phyloP scores from a whole-genome alignment of 192 early-diverging fungal species.

The Neocallimastix lanati region DNA sequence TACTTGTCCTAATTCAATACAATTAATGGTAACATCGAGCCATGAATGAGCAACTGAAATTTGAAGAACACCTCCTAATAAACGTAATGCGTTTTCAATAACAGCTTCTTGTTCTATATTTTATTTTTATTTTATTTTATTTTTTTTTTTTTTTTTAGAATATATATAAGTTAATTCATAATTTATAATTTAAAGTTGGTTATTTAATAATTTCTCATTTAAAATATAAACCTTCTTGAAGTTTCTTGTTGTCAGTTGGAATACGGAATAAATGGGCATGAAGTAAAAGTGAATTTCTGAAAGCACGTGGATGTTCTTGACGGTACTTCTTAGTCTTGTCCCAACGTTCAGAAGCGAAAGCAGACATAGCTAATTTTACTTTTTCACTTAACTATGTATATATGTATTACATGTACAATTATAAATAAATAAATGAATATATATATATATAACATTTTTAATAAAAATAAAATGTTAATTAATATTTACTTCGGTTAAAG shows the following conservation, averaged over 20 bases:
- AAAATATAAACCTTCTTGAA: constrained; percentile 3
- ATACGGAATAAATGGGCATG: constrained; percentile 70
- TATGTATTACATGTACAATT: too few species aligned
- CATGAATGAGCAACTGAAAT: constrained; percentile 74
- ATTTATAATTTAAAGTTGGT: too few species aligned
- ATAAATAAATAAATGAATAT: too few species aligned
- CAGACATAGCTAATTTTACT: constrained; percentile 32
- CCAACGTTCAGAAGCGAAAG: constrained; percentile 34
- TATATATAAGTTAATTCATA: too few species aligned
- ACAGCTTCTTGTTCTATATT: constrained; percentile 32
- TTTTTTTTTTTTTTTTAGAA: neutral
- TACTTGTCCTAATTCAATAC: constrained; percentile 73
- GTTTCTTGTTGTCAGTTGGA: constrained; percentile 26
- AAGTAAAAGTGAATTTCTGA: constrained; percentile 42
- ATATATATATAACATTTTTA: too few species aligned
- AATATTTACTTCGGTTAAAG: neutral
- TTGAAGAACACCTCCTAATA: constrained; percentile 75
- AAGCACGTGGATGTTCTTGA: constrained; percentile 19
- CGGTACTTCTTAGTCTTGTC: constrained; percentile 36
- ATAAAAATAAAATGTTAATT: too few species aligned
- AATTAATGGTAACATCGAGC: constrained; percentile 41
- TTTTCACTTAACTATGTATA: constrained; percentile 2
- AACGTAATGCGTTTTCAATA: constrained; percentile 46
- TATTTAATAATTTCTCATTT: too few species aligned
- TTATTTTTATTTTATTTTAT: neutral